Base-by-base conservation (phyloP, 345 rosid species). In the Limnanthes douglasii region DNA sequence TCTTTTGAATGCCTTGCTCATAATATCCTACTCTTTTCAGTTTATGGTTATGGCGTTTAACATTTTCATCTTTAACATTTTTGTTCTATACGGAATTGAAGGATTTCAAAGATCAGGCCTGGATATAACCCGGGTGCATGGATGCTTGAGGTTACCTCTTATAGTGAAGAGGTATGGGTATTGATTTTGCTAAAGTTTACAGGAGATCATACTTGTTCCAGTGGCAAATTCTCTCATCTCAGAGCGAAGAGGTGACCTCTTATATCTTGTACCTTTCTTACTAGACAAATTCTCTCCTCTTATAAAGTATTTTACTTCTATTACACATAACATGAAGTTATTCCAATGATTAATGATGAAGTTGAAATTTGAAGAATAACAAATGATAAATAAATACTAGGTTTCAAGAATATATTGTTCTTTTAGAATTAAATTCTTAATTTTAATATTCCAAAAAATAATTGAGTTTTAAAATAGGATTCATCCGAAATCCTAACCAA, bases 91-190 rank as follows among this genome's bases (percentile, higher is more conserved):
- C 94, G 76, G 84, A 27, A 48, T 80, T 57, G 92, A 76, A 46
- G 95, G 98, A 18, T 78, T 90, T 57, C 66, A 64, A 80, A 70
- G 69, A 90, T 90, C 53, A 76, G 54, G 56, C 44, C 72, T 8
- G 94, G 94, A 19, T 69, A 70, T 42, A 90, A 90, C 37, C 95
- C 98, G 37, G 95, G 95, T 46, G 84, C 95, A 21, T 90, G 98
- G 98, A 90, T 90, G 90, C 98, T 90, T 41, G 95, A 90, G 10
- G 79, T 80, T 39, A 90, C 94, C 35, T 74, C 82, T 31, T 38
- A 69, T 1, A 61, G 69, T 1, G 95, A 90, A 64, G 98, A 90
- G 53, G 78, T 8, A 69, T 90, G 20, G 80, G 77, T 2, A 56
- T 90, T 41, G 85, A 90, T 46, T 84, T 84, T 57, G 98, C 94